phyloP scores from a whole-genome alignment of 2,329 filamentous ascomycete genomes.

The Exophiala bonariae region DNA sequence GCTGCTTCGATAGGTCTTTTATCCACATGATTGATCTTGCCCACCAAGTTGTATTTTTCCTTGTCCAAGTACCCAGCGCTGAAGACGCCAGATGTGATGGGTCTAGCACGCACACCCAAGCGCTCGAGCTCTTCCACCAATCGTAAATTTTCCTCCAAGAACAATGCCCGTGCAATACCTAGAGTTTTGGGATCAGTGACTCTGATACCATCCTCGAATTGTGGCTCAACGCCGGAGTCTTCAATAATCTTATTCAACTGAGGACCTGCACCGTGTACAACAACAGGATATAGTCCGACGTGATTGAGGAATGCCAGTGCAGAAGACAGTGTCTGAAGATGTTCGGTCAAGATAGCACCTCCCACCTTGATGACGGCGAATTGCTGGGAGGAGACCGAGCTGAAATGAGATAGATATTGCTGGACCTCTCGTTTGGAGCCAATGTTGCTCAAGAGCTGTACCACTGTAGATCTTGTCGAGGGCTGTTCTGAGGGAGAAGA shows the following conservation, averaged over 20 bases:
- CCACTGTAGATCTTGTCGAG: conserved; percentile 75
- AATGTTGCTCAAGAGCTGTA: conserved; percentile 91
- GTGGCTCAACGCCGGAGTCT: conserved; percentile 86
- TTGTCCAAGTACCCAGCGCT: conserved; percentile 93
- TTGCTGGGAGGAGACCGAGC: conserved; percentile 91
- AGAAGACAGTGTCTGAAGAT: conserved; percentile 86
- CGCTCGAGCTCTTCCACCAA: conserved; percentile 86
- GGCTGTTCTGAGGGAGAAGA: conserved; percentile 52
- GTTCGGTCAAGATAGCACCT: conserved; percentile 91
- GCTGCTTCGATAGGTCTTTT: conserved; percentile 86
- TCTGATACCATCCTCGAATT: conserved; percentile 94
- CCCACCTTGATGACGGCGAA: conserved; percentile 99
- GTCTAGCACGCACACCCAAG: conserved; percentile 83
- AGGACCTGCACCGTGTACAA: conserved; percentile 92
- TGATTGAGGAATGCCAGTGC: conserved; percentile 90
- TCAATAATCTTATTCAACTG: conserved; percentile 91
- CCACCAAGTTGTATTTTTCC: conserved; percentile 93
- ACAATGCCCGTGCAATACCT: conserved; percentile 84
- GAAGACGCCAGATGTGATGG: conserved; percentile 87
- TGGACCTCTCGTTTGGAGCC: conserved; percentile 94
- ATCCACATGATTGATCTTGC: conserved; percentile 92
- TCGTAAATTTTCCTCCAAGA: conserved; percentile 93
- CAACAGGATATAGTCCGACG: conserved; percentile 90
- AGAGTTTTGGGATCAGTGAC: conserved; percentile 96
- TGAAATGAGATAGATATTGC: conserved; percentile 97